Evolutionary conservation across 352 stramenopile genomes (phyloP).

Genomic region (Phytopythium mirpurense): DNA sequence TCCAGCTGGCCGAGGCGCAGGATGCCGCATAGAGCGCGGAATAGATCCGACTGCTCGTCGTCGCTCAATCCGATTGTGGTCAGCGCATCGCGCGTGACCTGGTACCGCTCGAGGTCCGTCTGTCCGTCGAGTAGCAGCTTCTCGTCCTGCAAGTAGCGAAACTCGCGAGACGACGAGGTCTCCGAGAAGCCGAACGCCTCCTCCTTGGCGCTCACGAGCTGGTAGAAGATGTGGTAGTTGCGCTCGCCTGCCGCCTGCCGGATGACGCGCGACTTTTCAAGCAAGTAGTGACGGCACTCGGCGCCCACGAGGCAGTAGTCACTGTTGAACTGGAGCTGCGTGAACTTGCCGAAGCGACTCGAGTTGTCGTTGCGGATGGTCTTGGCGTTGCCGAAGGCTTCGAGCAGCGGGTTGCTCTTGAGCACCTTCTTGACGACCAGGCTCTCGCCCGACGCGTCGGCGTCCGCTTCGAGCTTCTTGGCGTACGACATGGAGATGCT

Average conservation of each 20-base stretch:
- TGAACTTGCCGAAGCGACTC: conserved; percentile 94
- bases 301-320: conserved; percentile 85
- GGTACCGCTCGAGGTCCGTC: conserved; percentile 67
- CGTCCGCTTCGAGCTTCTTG: conserved; percentile 43
- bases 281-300: conserved; percentile 91
- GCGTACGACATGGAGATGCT: conserved; percentile 72
- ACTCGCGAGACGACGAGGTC: conserved; percentile 41
- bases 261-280: conserved; percentile 97
- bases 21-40: conserved; percentile 68
- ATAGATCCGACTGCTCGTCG: conserved; percentile 66
- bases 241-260: conserved; percentile 87
- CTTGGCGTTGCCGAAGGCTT: conserved; percentile 91
- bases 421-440: conserved; percentile 87
- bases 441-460: conserved; percentile 48
- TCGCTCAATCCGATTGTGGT: conserved; percentile 71
- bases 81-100: conserved; percentile 75
- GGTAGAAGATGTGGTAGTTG: conserved; percentile 99
- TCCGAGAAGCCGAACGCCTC: conserved; percentile 43
- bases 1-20: conserved; percentile 78
- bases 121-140: conserved; percentile 62
- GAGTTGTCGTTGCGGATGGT: conserved; percentile 95
- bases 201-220: conserved; percentile 77
- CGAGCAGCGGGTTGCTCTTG: conserved; percentile 87
- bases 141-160: conserved; percentile 76
- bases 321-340: conserved; percentile 90